Conservation (phyloP, 2,329 filamentous ascomycete genomes). For the Exophiala aquamarina region DNA sequence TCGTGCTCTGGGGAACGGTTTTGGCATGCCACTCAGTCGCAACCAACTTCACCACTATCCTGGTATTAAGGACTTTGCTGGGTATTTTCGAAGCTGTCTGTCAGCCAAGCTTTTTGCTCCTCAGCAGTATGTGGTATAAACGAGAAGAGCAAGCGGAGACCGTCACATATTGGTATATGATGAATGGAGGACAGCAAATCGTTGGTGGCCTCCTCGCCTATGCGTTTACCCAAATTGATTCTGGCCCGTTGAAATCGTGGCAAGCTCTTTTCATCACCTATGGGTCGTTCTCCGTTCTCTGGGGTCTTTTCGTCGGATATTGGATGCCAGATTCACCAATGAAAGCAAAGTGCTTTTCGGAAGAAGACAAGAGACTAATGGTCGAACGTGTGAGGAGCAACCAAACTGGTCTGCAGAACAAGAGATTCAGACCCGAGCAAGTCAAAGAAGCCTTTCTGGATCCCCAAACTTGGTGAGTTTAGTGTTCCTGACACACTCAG, state of each 20-base stretch:
- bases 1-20: slow-evolving; percentile 63
- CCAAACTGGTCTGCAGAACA: slow-evolving; percentile 63
- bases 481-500: too few species aligned
- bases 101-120: slow-evolving; percentile 66
- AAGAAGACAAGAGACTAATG: slow-evolving; percentile 65
- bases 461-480: slow-evolving; percentile 58
- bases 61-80: slow-evolving; percentile 63
- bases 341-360: slow-evolving; percentile 67
- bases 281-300: slow-evolving; percentile 63
- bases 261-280: slow-evolving; percentile 68
- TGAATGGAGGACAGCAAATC: slow-evolving; percentile 75
- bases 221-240: slow-evolving; percentile 51
- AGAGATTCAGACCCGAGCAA: slow-evolving; percentile 53
- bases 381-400: slow-evolving; percentile 61
- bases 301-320: slow-evolving; percentile 62
- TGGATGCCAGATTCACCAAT: slow-evolving; percentile 71
- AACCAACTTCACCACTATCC: slow-evolving; percentile 59
- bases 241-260: slow-evolving; percentile 61
- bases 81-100: slow-evolving; percentile 71
- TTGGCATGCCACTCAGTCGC: slow-evolving; percentile 63
- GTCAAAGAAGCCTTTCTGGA: slow-evolving; percentile 61
- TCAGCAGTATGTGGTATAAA: slow-evolving; percentile 71
- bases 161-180: slow-evolving; percentile 70
- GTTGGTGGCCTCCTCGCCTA: slow-evolving; percentile 69
- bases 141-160: slow-evolving; percentile 65